phyloP scores from a whole-genome alignment of 2,329 filamentous ascomycete genomes.

The Aspergillus pseudoviridinutans region DNA sequence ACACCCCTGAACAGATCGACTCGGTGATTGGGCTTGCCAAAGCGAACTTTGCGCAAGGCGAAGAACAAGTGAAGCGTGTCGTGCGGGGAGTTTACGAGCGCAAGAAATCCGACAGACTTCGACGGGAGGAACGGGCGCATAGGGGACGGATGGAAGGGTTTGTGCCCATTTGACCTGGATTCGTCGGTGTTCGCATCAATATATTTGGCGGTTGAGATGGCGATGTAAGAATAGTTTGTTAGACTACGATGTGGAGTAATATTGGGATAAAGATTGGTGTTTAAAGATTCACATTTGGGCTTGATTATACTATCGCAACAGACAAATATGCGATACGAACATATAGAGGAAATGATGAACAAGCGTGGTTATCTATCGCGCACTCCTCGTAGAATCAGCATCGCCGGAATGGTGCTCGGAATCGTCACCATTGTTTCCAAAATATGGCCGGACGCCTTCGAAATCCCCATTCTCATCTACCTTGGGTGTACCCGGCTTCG shows the following conservation, averaged over 20 bases:
- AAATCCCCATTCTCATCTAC: slow-evolving; percentile 29
- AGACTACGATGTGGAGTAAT: not conserved
- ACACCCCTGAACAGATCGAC: slow-evolving; percentile 86
- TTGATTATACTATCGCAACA: not conserved
- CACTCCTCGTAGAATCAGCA: not conserved
- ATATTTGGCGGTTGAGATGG: not conserved
- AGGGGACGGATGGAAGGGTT: slow-evolving; percentile 28
- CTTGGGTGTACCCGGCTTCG: slow-evolving; percentile 15
- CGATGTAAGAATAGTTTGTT: not conserved
- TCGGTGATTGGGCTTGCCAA: slow-evolving; percentile 74
- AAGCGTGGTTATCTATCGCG: not conserved
- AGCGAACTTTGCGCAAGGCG: slow-evolving; percentile 82
- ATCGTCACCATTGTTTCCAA: slow-evolving; percentile 8
- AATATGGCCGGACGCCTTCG: slow-evolving; percentile 38
- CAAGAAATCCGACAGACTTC: slow-evolving; percentile 61
- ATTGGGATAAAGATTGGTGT: not conserved
- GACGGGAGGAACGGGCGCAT: slow-evolving; percentile 24
- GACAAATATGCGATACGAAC: not conserved
- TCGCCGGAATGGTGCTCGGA: not conserved
- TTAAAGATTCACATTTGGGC: not conserved
- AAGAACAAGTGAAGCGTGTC: slow-evolving; percentile 70
- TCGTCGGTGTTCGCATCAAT: not conserved
- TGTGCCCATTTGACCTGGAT: slow-evolving; percentile 23
- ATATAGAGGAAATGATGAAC: not conserved
- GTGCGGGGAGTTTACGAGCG: slow-evolving; percentile 88